A percentile compares a stretch with the other conserved stretches of the same genome.
phyloP scores from a whole-genome alignment of 1,284 basidiomycete species.

The Leccinum pachyderme region DNA sequence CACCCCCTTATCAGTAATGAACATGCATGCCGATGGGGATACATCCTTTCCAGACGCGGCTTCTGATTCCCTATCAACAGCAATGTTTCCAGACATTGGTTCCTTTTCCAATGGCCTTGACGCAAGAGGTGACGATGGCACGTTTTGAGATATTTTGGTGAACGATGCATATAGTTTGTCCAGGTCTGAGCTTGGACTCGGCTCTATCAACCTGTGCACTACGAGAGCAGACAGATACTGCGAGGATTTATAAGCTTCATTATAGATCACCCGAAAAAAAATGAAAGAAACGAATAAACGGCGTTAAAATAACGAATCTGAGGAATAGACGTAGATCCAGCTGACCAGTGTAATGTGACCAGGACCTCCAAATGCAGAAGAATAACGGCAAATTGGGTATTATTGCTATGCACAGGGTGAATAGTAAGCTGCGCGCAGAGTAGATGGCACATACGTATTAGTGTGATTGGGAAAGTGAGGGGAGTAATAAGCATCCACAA shows the following conservation, averaged over 20 bases:
- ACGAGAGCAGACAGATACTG: conserved; percentile 64
- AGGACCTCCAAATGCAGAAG: conserved; percentile 79
- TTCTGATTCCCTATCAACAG: neutral
- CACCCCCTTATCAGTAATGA: conserved; percentile 56
- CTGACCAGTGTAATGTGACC: conserved; percentile 77
- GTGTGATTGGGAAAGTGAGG: conserved; percentile 67
- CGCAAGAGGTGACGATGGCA: neutral
- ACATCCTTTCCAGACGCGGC: neutral
- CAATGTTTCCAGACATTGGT: neutral
- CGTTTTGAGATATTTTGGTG: neutral
- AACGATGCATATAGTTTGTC: conserved; percentile 53
- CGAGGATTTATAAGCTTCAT: conserved; percentile 67
- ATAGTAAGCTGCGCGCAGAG: conserved; percentile 1
- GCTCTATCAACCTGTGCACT: conserved; percentile 51
- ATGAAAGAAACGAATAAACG: neutral
- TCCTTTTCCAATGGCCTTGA: conserved; percentile 22
- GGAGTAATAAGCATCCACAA: conserved; percentile 64
- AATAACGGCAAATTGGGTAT: conserved; percentile 83
- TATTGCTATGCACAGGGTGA: conserved; percentile 46
- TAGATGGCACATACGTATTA: conserved; percentile 60
- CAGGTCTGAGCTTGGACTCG: conserved; percentile 50
- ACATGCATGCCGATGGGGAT: conserved; percentile 24
- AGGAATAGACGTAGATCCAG: conserved; percentile 1
- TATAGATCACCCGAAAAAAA: neutral
- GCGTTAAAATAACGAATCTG: neutral